Percentiles rank a stretch among this genome's conserved stretches.
Evolutionary conservation across 352 stramenopile genomes (phyloP).

Genomic region (Pythium insidiosum): DNA sequence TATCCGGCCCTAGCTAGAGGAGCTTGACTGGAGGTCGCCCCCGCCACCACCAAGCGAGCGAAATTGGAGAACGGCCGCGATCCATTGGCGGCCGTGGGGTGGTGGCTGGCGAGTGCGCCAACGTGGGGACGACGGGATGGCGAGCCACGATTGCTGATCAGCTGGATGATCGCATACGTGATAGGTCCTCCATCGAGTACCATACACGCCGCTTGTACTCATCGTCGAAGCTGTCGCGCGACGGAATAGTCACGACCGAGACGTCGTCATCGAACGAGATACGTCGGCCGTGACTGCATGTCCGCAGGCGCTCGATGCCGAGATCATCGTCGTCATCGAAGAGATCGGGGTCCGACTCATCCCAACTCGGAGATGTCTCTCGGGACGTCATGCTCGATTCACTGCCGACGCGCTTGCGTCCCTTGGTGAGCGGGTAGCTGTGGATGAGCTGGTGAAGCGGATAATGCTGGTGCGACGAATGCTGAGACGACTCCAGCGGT

Average conservation of each 20-base stretch:
- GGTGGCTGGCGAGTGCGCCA: background rate
- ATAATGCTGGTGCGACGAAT: background rate
- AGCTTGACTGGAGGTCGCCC: too few species aligned
- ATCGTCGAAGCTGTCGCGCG: constrained; percentile 60
- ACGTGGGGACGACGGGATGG: constrained; percentile 7
- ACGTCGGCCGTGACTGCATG: constrained; percentile 60
- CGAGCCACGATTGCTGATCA: too few species aligned
- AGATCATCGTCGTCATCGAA: constrained; percentile 22
- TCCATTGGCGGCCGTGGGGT: constrained; percentile 3
- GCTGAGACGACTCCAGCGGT: background rate
- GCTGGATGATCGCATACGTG: constrained; percentile 42
- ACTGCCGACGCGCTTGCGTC: constrained; percentile 32
- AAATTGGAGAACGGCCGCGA: background rate
- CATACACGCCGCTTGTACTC: constrained; percentile 73
- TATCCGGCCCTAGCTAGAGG: too few species aligned
- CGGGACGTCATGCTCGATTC: constrained; percentile 11
- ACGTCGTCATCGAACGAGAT: constrained; percentile 76
- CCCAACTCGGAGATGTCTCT: constrained; percentile 45
- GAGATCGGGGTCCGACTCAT: constrained; percentile 21
- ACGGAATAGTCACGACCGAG: constrained; percentile 63
- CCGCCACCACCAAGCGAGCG: constrained; percentile 7
- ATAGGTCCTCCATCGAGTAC: constrained; percentile 68
- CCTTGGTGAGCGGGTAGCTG: constrained; percentile 14
- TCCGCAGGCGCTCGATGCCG: constrained; percentile 35
- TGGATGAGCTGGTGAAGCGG: constrained; percentile 3